These are phyloP conservation scores for Rauvolfia tetraphylla DNA, from an alignment of 257 asterid species.

Conservation along the genomic window DNA sequence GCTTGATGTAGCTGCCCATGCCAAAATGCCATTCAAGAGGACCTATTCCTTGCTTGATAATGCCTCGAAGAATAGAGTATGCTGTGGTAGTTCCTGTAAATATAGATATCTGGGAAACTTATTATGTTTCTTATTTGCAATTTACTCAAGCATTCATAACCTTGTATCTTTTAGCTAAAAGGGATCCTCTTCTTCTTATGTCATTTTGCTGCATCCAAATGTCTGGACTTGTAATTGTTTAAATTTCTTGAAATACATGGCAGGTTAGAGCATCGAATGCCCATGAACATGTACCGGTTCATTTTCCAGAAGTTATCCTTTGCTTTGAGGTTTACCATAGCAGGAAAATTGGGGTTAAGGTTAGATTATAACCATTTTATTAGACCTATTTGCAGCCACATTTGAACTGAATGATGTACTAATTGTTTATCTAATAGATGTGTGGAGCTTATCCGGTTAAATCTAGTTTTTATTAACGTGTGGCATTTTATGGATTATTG, in stretches of 20 bases:
- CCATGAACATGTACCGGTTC: slow-evolving; percentile 42
- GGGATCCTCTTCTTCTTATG: neutral
- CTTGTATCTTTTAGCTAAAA: neutral
- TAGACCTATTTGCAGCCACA: neutral
- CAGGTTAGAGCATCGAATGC: slow-evolving; percentile 58
- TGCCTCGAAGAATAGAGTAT: neutral
- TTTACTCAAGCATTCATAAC: neutral
- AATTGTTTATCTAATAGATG: neutral
- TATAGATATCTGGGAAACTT: neutral
- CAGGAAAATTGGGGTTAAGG: slow-evolving; percentile 55
- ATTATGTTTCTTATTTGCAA: neutral
- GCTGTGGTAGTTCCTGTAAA: neutral
- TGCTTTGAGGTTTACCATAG: slow-evolving; percentile 79
- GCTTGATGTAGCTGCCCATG: neutral
- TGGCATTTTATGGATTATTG: neutral
- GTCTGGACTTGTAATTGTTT: neutral
- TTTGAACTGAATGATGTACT: neutral
- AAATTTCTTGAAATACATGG: slow-evolving; percentile 15
- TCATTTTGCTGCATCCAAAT: neutral
- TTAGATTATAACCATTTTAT: neutral
- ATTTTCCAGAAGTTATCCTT: slow-evolving; percentile 67
- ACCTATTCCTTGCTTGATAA: neutral
- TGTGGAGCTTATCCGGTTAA: neutral
- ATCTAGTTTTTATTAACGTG: neutral
- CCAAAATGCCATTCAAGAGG: neutral